These are phyloP conservation scores for Phytophthora brassicae DNA, from an alignment of 352 stramenopile species.

Conservation along the genomic window DNA sequence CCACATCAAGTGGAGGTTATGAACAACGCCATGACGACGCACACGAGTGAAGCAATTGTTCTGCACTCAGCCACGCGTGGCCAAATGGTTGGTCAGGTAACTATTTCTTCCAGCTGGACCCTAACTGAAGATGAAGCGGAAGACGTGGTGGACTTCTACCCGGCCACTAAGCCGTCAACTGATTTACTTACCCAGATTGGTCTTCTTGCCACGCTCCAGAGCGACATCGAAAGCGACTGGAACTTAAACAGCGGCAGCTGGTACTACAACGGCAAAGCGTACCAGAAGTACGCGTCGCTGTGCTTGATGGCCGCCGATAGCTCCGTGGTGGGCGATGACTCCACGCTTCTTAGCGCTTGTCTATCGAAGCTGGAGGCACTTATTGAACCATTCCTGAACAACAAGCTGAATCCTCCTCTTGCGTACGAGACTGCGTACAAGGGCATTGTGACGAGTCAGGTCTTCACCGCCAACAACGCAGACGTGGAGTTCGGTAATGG, in stretches of 20 bases:
- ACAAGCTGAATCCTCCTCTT: conserved; percentile 55
- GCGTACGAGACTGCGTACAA: conserved; percentile 77
- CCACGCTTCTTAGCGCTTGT: conserved; percentile 50
- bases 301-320: conserved; percentile 69
- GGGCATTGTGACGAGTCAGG: conserved; percentile 54
- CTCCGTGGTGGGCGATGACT: conserved; percentile 52
- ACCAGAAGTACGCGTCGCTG: conserved; percentile 81
- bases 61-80: conserved; percentile 62
- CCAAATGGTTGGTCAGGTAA: conserved; percentile 54
- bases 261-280: conserved; percentile 80
- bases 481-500: conserved; percentile 78
- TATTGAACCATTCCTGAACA: conserved; percentile 63
- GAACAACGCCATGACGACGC: conserved; percentile 11
- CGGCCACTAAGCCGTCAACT: conserved; percentile 39
- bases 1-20: conserved; percentile 66
- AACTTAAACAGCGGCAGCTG: conserved; percentile 50
- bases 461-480: conserved; percentile 54
- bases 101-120: conserved; percentile 44
- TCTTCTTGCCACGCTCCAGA: conserved; percentile 41
- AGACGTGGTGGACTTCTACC: conserved; percentile 63
- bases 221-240: conserved; percentile 64
- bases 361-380: conserved; percentile 59
- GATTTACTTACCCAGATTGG: conserved; percentile 42
- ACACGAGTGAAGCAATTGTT: conserved; percentile 36
- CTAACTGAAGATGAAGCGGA: conserved; percentile 55